A percentile compares a stretch with the other conserved stretches of the same genome.
Conservation (phyloP, 345 rosid species). For the Eucalyptus curtisii region DNA sequence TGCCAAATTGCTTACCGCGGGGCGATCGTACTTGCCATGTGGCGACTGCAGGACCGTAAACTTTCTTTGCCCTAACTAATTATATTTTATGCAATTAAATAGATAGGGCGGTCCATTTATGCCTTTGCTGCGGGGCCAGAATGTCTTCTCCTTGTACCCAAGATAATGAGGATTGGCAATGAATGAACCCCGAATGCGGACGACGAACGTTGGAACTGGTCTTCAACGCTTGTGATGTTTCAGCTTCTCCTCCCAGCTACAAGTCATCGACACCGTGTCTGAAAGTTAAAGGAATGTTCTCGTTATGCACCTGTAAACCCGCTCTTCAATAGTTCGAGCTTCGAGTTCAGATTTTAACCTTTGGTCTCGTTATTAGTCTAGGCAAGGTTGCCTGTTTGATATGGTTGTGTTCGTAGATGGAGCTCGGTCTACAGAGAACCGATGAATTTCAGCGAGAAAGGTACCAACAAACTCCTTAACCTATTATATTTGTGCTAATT, state of each 20-base stretch:
- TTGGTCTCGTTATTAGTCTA: not conserved
- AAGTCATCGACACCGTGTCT: not conserved
- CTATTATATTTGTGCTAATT: too few species aligned
- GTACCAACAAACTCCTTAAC: too few species aligned
- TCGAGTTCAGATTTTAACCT: not conserved
- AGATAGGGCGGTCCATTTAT: not conserved
- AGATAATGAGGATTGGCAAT: not conserved
- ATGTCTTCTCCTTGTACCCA: not conserved
- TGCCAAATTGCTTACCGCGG: not conserved
- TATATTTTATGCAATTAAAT: not conserved
- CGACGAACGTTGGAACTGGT: not conserved
- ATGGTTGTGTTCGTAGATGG: not conserved
- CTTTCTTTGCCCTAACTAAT: not conserved
- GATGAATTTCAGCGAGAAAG: not conserved
- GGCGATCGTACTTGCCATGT: fast-evolving
- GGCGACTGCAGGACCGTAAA: not conserved
- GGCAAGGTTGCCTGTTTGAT: not conserved
- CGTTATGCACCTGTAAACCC: not conserved
- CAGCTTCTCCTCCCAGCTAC: not conserved
- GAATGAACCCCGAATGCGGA: not conserved
- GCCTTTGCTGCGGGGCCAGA: not conserved
- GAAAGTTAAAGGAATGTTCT: not conserved
- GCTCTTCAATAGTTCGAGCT: not conserved
- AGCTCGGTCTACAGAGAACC: not conserved
- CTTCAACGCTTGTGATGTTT: not conserved